phyloP scores from a whole-genome alignment of 2,329 filamentous ascomycete genomes.

The Colletotrichum lupini region DNA sequence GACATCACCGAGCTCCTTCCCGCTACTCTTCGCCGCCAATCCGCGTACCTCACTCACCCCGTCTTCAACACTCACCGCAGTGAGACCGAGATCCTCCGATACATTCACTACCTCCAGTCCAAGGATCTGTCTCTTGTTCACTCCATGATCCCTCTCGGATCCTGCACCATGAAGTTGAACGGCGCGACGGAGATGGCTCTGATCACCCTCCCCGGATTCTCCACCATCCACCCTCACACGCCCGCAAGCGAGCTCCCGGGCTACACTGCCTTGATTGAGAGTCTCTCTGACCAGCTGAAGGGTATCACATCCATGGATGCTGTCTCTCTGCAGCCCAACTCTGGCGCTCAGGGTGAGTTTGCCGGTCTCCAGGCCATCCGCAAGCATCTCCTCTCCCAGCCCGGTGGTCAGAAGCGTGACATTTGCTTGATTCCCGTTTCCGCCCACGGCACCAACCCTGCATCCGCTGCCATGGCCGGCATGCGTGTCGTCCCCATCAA shows the following conservation, averaged over 20 bases:
- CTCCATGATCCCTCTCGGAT: slow-evolving; percentile 97
- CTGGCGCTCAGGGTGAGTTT: slow-evolving; percentile 95
- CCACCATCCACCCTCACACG: slow-evolving; percentile 84
- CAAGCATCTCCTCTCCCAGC: slow-evolving; percentile 79
- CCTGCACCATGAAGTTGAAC: slow-evolving; percentile 99
- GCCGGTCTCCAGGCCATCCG: slow-evolving; percentile 89
- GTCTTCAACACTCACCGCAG: slow-evolving; percentile 97
- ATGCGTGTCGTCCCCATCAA: slow-evolving; percentile 95
- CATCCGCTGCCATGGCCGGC: slow-evolving; percentile 93
- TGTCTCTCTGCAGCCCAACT: slow-evolving; percentile 94
- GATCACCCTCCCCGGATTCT: slow-evolving; percentile 80
- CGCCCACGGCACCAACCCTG: slow-evolving; percentile 95
- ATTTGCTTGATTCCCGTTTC: slow-evolving; percentile 96
- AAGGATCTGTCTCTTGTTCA: slow-evolving; percentile 95
- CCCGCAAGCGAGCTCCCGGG: slow-evolving; percentile 72
- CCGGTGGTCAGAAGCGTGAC: slow-evolving; percentile 78
- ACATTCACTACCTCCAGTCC: slow-evolving; percentile 92
- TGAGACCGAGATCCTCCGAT: slow-evolving; percentile 92
- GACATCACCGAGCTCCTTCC: slow-evolving; percentile 59
- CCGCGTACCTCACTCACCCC: slow-evolving; percentile 84
- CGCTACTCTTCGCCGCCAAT: slow-evolving; percentile 73
- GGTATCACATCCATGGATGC: slow-evolving; percentile 90
- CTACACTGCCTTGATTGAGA: slow-evolving; percentile 76
- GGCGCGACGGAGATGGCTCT: slow-evolving; percentile 93
- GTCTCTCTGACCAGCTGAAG: slow-evolving; percentile 80